Evolutionary conservation across 78 protist genomes (phyloP).

Genomic region (Dictyostelium firmibasis): DNA sequence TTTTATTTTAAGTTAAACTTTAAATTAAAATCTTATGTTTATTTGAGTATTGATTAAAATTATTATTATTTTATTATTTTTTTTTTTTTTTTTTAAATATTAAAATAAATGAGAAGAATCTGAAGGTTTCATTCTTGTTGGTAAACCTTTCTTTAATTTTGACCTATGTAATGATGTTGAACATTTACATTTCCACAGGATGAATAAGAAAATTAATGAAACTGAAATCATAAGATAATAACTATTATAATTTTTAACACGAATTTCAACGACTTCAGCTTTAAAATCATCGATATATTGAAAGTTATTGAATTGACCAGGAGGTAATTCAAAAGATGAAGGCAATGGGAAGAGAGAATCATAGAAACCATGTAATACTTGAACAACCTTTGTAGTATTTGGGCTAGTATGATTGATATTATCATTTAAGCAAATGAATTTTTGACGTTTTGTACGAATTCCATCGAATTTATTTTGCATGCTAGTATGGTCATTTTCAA

Average conservation of each 20-base stretch:
- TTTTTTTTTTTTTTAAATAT: background rate
- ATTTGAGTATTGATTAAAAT: too few species aligned
- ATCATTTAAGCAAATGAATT: slow-evolving; percentile 93
- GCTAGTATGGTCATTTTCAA: slow-evolving; percentile 61
- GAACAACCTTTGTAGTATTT: background rate
- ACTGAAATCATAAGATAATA: background rate
- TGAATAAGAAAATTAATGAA: background rate
- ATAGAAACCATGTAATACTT: slow-evolving; percentile 81
- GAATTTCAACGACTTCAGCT: background rate
- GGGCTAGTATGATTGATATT: slow-evolving; percentile 86
- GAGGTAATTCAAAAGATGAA: slow-evolving; percentile 87
- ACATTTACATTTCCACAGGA: background rate
- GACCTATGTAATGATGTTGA: slow-evolving; percentile 4
- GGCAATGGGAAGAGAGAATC: slow-evolving; percentile 86
- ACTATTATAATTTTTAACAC: background rate
- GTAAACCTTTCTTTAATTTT: background rate
- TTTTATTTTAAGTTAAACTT: too few species aligned
- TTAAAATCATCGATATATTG: slow-evolving; percentile 18
- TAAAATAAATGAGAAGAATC: background rate
- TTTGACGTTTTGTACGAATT: slow-evolving; percentile 74
- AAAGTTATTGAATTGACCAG: slow-evolving; percentile 8
- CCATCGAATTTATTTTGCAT: slow-evolving; percentile 74
- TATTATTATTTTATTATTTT: too few species aligned
- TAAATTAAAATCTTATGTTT: too few species aligned
- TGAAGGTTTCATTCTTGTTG: background rate